Conservation (phyloP, 1,284 basidiomycete genomes). For the Clitocybe nebularis region DNA sequence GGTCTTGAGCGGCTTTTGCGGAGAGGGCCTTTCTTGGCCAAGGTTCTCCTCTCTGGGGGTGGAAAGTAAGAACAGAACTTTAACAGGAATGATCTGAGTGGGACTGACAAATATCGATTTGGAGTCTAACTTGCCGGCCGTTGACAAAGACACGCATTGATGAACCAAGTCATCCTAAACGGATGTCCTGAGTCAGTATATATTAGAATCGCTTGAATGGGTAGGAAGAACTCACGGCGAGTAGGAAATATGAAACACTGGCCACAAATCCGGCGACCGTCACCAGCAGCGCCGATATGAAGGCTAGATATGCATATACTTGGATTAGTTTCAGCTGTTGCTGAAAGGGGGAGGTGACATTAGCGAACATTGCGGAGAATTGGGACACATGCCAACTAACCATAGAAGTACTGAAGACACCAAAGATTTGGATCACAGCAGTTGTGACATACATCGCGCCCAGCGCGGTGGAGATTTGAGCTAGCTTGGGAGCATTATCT, state of each 20-base stretch:
- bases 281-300: slow-evolving; percentile 48
- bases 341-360: slow-evolving; percentile 30
- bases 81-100: background rate
- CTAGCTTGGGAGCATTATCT: slow-evolving; percentile 28
- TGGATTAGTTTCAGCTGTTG: slow-evolving; percentile 55
- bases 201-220: background rate
- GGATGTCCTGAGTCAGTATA: background rate
- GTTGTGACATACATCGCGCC: slow-evolving; percentile 32
- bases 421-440: slow-evolving; percentile 53
- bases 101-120: slow-evolving; percentile 30
- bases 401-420: slow-evolving; percentile 45
- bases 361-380: background rate
- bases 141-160: slow-evolving; percentile 37
- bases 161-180: slow-evolving; percentile 49
- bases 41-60: slow-evolving; percentile 29
- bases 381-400: slow-evolving; percentile 39
- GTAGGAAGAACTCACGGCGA: slow-evolving; percentile 30
- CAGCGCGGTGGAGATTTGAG: slow-evolving; percentile 31
- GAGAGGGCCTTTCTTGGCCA: slow-evolving; percentile 42
- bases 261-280: slow-evolving; percentile 52
- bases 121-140: slow-evolving; percentile 30
- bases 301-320: slow-evolving; percentile 51
- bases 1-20: slow-evolving; percentile 34
- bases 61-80: slow-evolving; percentile 2
- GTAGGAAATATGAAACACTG: slow-evolving; percentile 61